Conservation (phyloP, 495 filamentous ascomycete genomes). For the Penicillium macrosclerotiorum region DNA sequence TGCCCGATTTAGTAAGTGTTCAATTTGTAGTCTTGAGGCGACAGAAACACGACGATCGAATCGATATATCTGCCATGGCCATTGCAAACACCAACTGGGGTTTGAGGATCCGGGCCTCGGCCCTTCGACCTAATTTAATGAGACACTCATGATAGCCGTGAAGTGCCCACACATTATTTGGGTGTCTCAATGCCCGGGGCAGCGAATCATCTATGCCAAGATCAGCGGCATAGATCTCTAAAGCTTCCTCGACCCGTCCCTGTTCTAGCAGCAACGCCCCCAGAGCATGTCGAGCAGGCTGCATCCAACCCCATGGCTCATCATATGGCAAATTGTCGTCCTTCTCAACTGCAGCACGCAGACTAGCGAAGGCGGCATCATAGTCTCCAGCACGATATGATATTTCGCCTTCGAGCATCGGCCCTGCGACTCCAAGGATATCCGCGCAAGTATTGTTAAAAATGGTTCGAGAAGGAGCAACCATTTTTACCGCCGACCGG, state of each 20-base stretch:
- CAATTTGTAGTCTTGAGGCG: constrained; percentile 22
- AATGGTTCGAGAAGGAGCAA: constrained; percentile 53
- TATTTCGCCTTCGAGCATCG: constrained; percentile 69
- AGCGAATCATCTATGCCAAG: constrained; percentile 56
- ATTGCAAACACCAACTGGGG: constrained; percentile 48
- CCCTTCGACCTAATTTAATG: constrained; percentile 41
- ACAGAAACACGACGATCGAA: constrained; percentile 63
- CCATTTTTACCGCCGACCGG: constrained; percentile 36
- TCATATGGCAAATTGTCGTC: constrained; percentile 61
- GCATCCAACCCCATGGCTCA: constrained; percentile 73
- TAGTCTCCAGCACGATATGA: constrained; percentile 59
- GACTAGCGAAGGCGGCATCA: constrained; percentile 51
- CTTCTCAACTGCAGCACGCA: constrained; percentile 50
- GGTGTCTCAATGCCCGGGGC: constrained; percentile 57
- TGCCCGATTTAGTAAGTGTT: background rate
- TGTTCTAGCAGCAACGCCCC: constrained; percentile 64
- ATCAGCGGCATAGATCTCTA: constrained; percentile 57
- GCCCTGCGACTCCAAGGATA: constrained; percentile 55
- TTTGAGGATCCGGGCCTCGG: constrained; percentile 50
- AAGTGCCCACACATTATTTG: constrained; percentile 67
- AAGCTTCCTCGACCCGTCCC: constrained; percentile 51
- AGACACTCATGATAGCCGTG: constrained; percentile 67
- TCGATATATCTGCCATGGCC: constrained; percentile 56
- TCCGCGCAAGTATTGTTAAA: constrained; percentile 65
- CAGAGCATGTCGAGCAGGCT: constrained; percentile 63